Evolutionary conservation across 805 yeast species (phyloP), one percentile per base, ranked within the genome.

Genomic region (Vanderwaltozyma polyspora): DNA sequence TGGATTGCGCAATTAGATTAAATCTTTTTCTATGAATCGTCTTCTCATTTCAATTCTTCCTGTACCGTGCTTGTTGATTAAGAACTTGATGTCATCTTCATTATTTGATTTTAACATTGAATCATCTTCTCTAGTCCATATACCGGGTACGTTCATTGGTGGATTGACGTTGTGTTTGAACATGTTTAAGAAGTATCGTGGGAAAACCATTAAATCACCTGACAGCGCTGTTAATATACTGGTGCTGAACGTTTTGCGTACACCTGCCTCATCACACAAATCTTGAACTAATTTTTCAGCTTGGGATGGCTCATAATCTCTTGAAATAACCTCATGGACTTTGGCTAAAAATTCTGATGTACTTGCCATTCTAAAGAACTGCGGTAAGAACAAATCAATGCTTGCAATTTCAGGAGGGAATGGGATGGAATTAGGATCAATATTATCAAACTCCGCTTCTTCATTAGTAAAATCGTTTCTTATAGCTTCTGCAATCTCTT

Each of bases 61-160:
- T 13, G 45, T 37, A 27, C 68, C 68, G 42, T 66, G 70, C 35
- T 64, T 53, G 36, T 52, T 55, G 15, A 47, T 50, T 37, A 66
- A 39, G 28, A 46, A 40, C 21, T 54, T 55, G 33, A 62, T 28
- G 25, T 60, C 61, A 3, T 57, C 62, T n/a, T 49, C 56, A 27
- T 53, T 56, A 17, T 50, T 54, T 18, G 52, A 38, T 33, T 51
- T 58, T 34, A 66, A 42, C 41, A 54, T 51, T 13, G 48, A 57
- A 40, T 66, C 70, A 51, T 66, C 69, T 31, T 60, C 64, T 19
- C 56, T 44, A 2, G 68, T 64, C 70, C 70, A 66, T 29, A 66
- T 60, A 34, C 70, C 70, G n/a, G 64, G 61, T 7, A 59, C 59
- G 34, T 62, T 49, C 34, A 44, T 41, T 25, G 71, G 71, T 9